Evolutionary conservation across 2,329 filamentous ascomycete genomes (phyloP).

Genomic region (Beauveria sp.): DNA sequence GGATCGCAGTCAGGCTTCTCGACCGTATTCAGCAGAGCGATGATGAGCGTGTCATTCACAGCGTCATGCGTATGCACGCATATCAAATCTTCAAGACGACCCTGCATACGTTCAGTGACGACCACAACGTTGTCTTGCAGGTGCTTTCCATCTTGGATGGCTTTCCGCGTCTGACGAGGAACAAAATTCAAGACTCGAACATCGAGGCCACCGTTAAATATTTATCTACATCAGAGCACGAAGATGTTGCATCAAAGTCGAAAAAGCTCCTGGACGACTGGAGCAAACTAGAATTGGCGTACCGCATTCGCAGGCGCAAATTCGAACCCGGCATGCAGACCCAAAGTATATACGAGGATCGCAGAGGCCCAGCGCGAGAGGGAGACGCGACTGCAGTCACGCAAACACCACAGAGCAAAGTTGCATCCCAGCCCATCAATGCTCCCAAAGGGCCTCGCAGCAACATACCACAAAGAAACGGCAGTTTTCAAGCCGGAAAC

Average conservation of each 20-base stretch:
- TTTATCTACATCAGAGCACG: constrained; percentile 60
- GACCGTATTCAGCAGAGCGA: constrained; percentile 80
- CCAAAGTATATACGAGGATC: constrained; percentile 54
- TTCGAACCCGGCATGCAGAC: constrained; percentile 58
- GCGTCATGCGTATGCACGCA: constrained; percentile 92
- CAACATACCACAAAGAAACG: constrained; percentile 48
- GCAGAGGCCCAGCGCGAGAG: constrained; percentile 44
- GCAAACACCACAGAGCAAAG: constrained; percentile 32
- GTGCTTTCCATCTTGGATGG: constrained; percentile 82
- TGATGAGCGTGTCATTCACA: constrained; percentile 79
- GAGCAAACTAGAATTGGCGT: constrained; percentile 83
- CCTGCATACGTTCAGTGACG: constrained; percentile 77
- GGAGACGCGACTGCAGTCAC: constrained; percentile 23
- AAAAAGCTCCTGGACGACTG: constrained; percentile 70
- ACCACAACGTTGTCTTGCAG: constrained; percentile 82
- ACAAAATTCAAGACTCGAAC: constrained; percentile 95
- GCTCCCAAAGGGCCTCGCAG: constrained; percentile 53
- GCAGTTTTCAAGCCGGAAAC: constrained; percentile 39
- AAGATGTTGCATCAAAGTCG: constrained; percentile 66
- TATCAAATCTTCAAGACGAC: constrained; percentile 91
- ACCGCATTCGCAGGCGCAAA: constrained; percentile 89
- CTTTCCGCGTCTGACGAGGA: constrained; percentile 84
- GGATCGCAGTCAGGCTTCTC: constrained; percentile 94
- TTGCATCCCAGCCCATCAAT: constrained; percentile 39
- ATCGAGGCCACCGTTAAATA: constrained; percentile 76